A percentile compares a stretch with the other conserved stretches of the same genome.
phyloP scores from a whole-genome alignment of 2,329 filamentous ascomycete species.

The Sclerotinia borealis region DNA sequence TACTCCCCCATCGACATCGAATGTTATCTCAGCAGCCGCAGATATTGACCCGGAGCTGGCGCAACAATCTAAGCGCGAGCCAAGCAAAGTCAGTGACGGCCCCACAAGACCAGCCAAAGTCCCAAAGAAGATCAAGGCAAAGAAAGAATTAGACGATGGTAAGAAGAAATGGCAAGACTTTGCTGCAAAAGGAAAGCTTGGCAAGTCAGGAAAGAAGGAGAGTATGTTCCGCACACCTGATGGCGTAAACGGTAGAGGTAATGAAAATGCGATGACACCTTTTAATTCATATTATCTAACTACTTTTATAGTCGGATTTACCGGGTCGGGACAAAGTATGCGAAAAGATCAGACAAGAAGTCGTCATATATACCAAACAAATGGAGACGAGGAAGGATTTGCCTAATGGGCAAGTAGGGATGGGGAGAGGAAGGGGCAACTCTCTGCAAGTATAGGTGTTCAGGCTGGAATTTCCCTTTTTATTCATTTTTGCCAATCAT shows the following conservation, averaged over 20 bases:
- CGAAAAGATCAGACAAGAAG: conserved; percentile 79
- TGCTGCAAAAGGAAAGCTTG: conserved; percentile 67
- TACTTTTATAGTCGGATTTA: conserved; percentile 72
- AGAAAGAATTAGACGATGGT: conserved; percentile 81
- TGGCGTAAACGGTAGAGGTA: conserved; percentile 79
- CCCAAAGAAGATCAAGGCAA: conserved; percentile 84
- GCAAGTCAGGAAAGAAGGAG: conserved; percentile 69
- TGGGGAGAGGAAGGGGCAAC: conserved; percentile 32
- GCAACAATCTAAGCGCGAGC: conserved; percentile 56
- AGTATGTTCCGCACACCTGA: conserved; percentile 97
- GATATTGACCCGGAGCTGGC: conserved; percentile 61
- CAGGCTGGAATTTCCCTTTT: conserved; percentile 28
- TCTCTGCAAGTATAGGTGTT: conserved; percentile 33
- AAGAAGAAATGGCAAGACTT: conserved; percentile 97
- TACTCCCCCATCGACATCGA: conserved; percentile 36
- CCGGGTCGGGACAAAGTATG: conserved; percentile 92
- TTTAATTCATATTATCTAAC: conserved; percentile 29
- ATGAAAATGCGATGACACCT: conserved; percentile 22
- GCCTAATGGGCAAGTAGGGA: conserved; percentile 10
- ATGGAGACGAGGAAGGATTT: conserved; percentile 58
- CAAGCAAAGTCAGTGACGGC: conserved; percentile 56
- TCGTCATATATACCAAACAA: conserved; percentile 78
- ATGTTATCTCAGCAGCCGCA: conserved; percentile 34
- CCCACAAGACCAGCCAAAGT: conserved; percentile 58
- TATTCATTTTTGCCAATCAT: conserved; percentile 18